A percentile compares a stretch with the other conserved stretches of the same genome.
These are phyloP conservation scores for Fomitopsis serialis DNA, from an alignment of 768 basidiomycete genomes.

Conservation along the genomic window DNA sequence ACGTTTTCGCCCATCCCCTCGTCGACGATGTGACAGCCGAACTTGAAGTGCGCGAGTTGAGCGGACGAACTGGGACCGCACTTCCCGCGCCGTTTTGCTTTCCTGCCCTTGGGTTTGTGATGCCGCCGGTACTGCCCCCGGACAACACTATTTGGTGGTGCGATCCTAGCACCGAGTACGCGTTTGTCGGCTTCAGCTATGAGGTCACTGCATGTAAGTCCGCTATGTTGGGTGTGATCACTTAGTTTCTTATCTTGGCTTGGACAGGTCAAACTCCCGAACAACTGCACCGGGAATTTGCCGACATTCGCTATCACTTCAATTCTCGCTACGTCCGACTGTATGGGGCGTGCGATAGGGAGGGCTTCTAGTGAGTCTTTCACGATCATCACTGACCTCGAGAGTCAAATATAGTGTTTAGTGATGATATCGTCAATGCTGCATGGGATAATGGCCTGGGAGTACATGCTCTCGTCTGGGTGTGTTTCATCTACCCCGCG, in stretches of 20 bases:
- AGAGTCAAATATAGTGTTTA: slow-evolving; percentile 7
- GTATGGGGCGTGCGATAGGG: slow-evolving; percentile 35
- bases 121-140: slow-evolving; percentile 45
- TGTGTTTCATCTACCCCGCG: slow-evolving; percentile 23
- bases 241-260: neutral
- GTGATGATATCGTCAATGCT: slow-evolving; percentile 59
- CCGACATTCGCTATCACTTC: slow-evolving; percentile 53
- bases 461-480: slow-evolving; percentile 73
- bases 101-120: slow-evolving; percentile 43
- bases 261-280: slow-evolving; percentile 49
- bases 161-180: slow-evolving; percentile 55
- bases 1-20: neutral
- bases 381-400: neutral
- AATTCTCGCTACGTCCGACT: slow-evolving; percentile 60
- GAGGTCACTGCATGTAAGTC: slow-evolving; percentile 59
- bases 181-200: slow-evolving; percentile 74
- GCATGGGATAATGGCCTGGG: slow-evolving; percentile 67
- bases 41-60: neutral
- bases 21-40: neutral
- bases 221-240: too few species aligned
- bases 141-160: slow-evolving; percentile 45
- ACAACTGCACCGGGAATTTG: slow-evolving; percentile 50
- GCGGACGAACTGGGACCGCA: neutral
- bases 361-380: slow-evolving; percentile 32
- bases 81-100: slow-evolving; percentile 26